phyloP scores from a whole-genome alignment of 2,329 filamentous ascomycete species.

The Neofusicoccum ribis region DNA sequence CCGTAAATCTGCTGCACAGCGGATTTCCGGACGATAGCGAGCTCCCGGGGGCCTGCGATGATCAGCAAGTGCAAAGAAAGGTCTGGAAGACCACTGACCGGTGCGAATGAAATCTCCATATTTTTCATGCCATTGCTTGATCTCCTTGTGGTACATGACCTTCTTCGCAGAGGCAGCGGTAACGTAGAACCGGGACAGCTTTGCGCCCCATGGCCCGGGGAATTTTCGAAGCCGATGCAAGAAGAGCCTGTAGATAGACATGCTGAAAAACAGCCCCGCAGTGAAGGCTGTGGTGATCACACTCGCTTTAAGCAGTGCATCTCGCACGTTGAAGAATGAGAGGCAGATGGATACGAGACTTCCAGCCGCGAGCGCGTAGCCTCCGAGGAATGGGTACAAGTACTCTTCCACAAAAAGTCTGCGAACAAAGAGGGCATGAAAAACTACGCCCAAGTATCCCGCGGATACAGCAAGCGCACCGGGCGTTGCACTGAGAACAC shows the following conservation, averaged over 20 bases:
- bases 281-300: neutral
- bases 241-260: conserved; percentile 41
- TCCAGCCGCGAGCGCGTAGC: neutral
- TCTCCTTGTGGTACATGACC: conserved; percentile 29
- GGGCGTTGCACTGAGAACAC: neutral
- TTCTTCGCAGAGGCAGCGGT: conserved; percentile 27
- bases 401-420: neutral
- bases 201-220: conserved; percentile 39
- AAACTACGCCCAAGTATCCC: neutral
- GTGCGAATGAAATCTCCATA: conserved; percentile 38
- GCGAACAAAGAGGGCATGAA: neutral
- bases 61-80: neutral
- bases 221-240: conserved; percentile 44
- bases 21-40: conserved; percentile 32
- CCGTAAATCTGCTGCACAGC: conserved; percentile 34
- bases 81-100: conserved; percentile 15
- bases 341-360: neutral
- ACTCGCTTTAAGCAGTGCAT: neutral
- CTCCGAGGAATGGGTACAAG: neutral
- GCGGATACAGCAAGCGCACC: neutral
- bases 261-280: conserved; percentile 31
- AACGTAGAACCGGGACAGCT: conserved; percentile 42
- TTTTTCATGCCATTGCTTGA: conserved; percentile 28
- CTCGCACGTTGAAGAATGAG: conserved; percentile 24
- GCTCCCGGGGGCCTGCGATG: conserved; percentile 31